Evolutionary conservation across 202 grass and related monocot species (phyloP), one percentile per base, ranked within the genome.

Genomic region (Setaria italica): DNA sequence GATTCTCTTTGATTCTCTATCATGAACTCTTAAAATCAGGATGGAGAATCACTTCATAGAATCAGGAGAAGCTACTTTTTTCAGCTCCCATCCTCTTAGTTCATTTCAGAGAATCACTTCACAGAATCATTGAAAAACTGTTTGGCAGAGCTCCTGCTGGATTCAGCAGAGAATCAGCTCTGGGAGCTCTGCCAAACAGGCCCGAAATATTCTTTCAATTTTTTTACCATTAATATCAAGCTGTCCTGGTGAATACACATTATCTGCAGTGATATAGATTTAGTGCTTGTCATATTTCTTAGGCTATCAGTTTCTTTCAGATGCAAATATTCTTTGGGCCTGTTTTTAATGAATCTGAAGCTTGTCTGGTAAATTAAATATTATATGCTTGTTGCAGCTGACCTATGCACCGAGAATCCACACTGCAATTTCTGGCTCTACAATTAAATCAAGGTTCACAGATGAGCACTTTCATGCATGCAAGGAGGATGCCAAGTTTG

Each of bases 381-480:
- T 82, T 66, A 69, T 84, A 73, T 84, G 71, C 85, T 84, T 84
- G 20, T 86, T 80, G 60, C 88, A 98, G 96, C 91, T 98, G 51
- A 82, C 60, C 48, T 98, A 98, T 89, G 90, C 88, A 78, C 96
- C 95, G 73, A 94, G 93, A 90, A 92, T 93, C 72, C 90, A 89
- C 83, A 77, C 70, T 48, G 70, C 82, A 56, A 84, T 91, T 65
- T 86, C 80, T 79, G 92, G 80, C 20, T 72, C 79, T 20, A 85
- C 77, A 58, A 86, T 85, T 80, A 87, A 71, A 77, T 87, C 91
- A 81, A 98, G 82, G 75, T 94, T 94, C 80, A 82, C 55, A 46
- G 89, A 89, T 79, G 86, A 92, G 46, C 89, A 90, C 45, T 98
- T 92, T 87, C 85, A 85, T 88, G 88, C 90, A 78, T 94, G 81